These are phyloP conservation scores for Eucalyptus dawsonii DNA, from an alignment of 345 rosid genomes.

Conservation along the genomic window DNA sequence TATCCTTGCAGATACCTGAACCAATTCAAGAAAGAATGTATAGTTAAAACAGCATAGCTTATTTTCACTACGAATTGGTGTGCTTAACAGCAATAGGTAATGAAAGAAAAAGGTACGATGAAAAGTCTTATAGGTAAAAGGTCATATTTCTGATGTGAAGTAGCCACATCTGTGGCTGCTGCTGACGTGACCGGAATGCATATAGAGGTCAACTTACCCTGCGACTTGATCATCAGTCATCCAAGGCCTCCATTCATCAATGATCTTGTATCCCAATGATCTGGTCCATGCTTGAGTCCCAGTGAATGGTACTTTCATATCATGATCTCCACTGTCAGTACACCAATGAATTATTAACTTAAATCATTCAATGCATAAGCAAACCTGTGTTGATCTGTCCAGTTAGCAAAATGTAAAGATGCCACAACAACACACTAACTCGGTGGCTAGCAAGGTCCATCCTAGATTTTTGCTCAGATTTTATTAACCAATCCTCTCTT, in stretches of 20 bases:
- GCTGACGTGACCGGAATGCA: neutral
- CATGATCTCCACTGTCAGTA: conserved; percentile 6
- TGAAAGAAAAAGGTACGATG: neutral
- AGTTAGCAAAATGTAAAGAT: neutral
- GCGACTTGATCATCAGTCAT: neutral
- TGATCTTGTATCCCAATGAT: conserved; percentile 1
- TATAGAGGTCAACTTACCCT: neutral
- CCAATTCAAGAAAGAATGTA: too few species aligned
- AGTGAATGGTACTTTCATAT: neutral
- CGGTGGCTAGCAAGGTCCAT: neutral
- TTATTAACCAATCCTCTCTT: neutral
- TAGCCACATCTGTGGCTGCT: neutral
- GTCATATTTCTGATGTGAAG: neutral
- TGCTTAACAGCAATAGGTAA: neutral
- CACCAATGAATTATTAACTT: neutral
- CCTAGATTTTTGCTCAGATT: neutral
- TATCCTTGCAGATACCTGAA: too few species aligned
- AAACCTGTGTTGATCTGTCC: neutral
- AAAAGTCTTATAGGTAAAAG: neutral
- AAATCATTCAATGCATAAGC: too few species aligned
- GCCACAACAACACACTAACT: neutral
- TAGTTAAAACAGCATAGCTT: too few species aligned
- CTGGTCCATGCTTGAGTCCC: conserved; percentile 8
- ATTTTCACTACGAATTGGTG: neutral
- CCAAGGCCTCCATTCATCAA: conserved; percentile 8